Evolutionary conservation across 2,329 filamentous ascomycete genomes (phyloP).

Genomic region (Apiospora hydei): DNA sequence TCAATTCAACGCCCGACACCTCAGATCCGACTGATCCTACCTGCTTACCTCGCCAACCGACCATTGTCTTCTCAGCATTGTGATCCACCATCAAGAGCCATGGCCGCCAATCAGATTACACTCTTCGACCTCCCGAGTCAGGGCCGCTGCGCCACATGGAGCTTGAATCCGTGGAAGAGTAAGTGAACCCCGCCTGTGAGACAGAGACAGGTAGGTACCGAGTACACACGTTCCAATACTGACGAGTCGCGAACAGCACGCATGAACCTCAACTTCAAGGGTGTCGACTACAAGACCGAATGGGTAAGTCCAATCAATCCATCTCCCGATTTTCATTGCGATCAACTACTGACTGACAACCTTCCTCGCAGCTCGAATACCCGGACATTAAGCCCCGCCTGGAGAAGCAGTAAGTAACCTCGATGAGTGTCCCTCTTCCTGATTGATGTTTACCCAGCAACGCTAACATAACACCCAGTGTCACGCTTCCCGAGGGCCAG

Average conservation of each 20-base stretch:
- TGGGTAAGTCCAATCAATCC: constrained; percentile 52
- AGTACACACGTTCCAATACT: constrained; percentile 14
- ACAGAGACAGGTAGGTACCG: constrained; percentile 2
- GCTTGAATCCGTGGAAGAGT: constrained; percentile 77
- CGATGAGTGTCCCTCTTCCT: not conserved
- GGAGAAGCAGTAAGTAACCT: constrained; percentile 55
- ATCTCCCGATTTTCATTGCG: not conserved
- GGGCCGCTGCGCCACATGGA: constrained; percentile 59
- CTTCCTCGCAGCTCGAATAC: constrained; percentile 60
- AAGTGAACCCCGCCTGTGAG: constrained; percentile 30
- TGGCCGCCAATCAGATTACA: constrained; percentile 50
- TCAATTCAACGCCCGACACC: not conserved
- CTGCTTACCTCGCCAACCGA: not conserved
- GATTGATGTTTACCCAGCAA: not conserved
- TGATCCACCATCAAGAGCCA: constrained; percentile 27
- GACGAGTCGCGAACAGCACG: constrained; percentile 55
- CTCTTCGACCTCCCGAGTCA: constrained; percentile 70
- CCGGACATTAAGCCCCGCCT: constrained; percentile 67
- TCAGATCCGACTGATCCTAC: not conserved
- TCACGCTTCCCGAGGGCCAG: constrained; percentile 12
- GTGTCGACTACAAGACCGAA: constrained; percentile 70
- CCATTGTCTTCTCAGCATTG: not conserved
- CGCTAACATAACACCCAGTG: constrained; percentile 26
- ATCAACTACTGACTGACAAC: constrained; percentile 19
- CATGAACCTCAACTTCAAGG: constrained; percentile 72